Evolutionary conservation across 345 rosid species (phyloP).

Genomic region (Xanthoceras sorbifolium): DNA sequence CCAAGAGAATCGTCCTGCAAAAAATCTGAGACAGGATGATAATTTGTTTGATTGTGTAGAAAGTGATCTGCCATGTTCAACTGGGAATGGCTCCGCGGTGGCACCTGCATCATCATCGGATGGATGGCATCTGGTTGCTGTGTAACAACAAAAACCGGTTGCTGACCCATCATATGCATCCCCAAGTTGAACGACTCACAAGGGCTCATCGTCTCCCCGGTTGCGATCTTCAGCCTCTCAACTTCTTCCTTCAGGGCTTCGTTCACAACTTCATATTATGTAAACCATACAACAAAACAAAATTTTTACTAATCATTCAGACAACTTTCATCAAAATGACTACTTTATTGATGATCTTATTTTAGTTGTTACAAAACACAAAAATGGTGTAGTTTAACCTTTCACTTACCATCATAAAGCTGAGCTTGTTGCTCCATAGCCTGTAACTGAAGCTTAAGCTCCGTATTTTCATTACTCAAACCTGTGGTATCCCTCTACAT

Average conservation of each 20-base stretch:
- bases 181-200: constrained; percentile 48
- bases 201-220: constrained; percentile 49
- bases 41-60: constrained; percentile 15
- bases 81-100: constrained; percentile 31
- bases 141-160: too few relatives aligned
- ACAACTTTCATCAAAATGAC: not conserved
- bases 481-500: constrained; percentile 75
- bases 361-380: too few relatives aligned
- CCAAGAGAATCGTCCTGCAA: constrained; percentile 44
- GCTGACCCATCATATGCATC: constrained; percentile 53
- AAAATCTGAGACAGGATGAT: constrained; percentile 33
- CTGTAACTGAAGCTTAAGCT: constrained; percentile 72
- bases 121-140: constrained; percentile 32
- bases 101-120: constrained; percentile 46
- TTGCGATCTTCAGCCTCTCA: constrained; percentile 60
- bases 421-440: constrained; percentile 86
- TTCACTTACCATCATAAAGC: constrained; percentile 76
- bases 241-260: constrained; percentile 73
- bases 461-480: constrained; percentile 65
- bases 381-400: too few relatives aligned
- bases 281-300: not conserved
- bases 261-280: constrained; percentile 48
- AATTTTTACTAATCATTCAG: not conserved
- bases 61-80: constrained; percentile 18
- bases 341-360: not conserved